Percentiles rank a stretch among this genome's conserved stretches.
These are phyloP conservation scores for Solanum hybrid DNA, from an alignment of 305 asterid genomes.

Conservation along the genomic window DNA sequence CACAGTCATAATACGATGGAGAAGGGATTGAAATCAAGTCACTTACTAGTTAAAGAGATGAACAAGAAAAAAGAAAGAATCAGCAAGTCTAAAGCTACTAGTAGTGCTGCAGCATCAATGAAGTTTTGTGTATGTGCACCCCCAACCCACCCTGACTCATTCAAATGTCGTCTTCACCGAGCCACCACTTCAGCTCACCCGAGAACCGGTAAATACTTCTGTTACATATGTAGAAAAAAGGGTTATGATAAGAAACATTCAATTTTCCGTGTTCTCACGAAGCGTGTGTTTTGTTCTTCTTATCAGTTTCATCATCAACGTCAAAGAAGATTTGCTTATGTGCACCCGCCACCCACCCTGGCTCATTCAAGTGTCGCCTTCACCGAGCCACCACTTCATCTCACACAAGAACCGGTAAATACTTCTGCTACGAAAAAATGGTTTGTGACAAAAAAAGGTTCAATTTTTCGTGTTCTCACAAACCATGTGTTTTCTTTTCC, in stretches of 20 bases:
- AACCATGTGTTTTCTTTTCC: not conserved
- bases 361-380: constrained; percentile 16
- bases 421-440: not conserved
- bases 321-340: constrained; percentile 8
- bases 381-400: not conserved
- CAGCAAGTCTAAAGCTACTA: not conserved
- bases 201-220: not conserved
- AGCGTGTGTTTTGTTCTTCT: not conserved
- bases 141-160: constrained; percentile 12
- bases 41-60: not conserved
- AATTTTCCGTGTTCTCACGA: not conserved
- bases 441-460: not conserved
- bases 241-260: not conserved
- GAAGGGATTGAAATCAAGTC: not conserved
- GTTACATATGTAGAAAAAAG: not conserved
- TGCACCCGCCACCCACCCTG: constrained; percentile 13
- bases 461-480: not conserved
- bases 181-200: not conserved
- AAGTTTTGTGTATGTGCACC: constrained; percentile 12
- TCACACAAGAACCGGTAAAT: not conserved
- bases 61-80: not conserved
- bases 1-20: not conserved
- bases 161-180: constrained; percentile 18
- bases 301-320: not conserved
- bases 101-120: not conserved